Conservation (phyloP, 352 stramenopile species). For the Phytophthora ramorum region DNA sequence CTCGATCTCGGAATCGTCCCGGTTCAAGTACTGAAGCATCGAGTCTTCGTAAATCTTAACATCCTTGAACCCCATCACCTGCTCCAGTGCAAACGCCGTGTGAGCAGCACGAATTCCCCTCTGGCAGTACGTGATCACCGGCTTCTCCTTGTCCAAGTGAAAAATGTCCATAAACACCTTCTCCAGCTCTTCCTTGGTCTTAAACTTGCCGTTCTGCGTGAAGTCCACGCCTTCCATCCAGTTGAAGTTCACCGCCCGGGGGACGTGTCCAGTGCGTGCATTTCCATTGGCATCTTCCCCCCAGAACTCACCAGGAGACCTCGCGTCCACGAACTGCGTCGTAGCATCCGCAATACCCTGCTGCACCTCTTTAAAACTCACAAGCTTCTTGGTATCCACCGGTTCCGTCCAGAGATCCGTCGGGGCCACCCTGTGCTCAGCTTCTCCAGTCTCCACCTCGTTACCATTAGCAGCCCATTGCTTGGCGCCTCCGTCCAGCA, state of each 20-base stretch:
- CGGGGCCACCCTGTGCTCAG: conserved; percentile 9
- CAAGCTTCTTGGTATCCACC: conserved; percentile 30
- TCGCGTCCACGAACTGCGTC: conserved; percentile 44
- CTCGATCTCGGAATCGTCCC: conserved; percentile 63
- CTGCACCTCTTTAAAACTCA: conserved; percentile 40
- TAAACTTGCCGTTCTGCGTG: conserved; percentile 60
- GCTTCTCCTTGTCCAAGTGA: conserved; percentile 50
- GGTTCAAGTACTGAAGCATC: conserved; percentile 85
- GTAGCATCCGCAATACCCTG: conserved; percentile 35
- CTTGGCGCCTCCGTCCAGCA: conserved; percentile 77
- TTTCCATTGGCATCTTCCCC: conserved; percentile 40
- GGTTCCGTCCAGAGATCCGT: conserved; percentile 20
- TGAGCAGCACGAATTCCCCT: conserved; percentile 72
- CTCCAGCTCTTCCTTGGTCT: conserved; percentile 62
- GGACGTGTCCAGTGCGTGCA: conserved; percentile 59
- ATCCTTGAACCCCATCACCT: conserved; percentile 50
- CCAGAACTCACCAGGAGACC: conserved; percentile 41
- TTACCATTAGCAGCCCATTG: conserved; percentile 65
- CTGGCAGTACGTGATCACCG: conserved; percentile 82
- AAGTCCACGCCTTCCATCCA: conserved; percentile 70
- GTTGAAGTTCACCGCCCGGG: conserved; percentile 76
- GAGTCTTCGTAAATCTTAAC: conserved; percentile 71
- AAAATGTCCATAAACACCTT: conserved; percentile 46
- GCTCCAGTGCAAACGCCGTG: conserved; percentile 72
- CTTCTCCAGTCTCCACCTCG: conserved; percentile 44